phyloP scores from a whole-genome alignment of 192 early-diverging fungal genomes.

The Rhizoclosmatium sp. region DNA sequence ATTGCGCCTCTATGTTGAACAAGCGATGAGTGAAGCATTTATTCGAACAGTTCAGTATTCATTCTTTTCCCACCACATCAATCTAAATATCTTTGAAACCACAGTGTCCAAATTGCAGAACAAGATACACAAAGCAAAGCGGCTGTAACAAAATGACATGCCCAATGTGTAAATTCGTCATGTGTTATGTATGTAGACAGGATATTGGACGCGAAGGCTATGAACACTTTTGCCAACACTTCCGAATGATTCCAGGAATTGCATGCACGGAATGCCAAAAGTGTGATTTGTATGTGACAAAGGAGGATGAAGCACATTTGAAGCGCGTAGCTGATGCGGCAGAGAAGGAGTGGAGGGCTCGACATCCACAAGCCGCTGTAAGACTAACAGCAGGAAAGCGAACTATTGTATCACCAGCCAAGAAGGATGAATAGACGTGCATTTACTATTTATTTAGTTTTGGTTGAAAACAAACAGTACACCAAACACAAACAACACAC shows the following conservation, averaged over 20 bases:
- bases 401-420: too few relatives aligned
- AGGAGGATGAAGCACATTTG: constrained; percentile 55
- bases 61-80: not conserved
- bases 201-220: constrained; percentile 64
- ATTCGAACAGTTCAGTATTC: constrained; percentile 64
- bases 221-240: constrained; percentile 70
- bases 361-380: constrained; percentile 28
- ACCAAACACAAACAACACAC: not conserved
- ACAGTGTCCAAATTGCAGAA: constrained; percentile 63
- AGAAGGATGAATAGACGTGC: too few relatives aligned
- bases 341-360: constrained; percentile 46
- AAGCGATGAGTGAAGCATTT: constrained; percentile 66
- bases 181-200: constrained; percentile 72
- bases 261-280: constrained; percentile 57
- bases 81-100: constrained; percentile 10
- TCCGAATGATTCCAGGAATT: constrained; percentile 56
- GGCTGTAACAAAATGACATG: constrained; percentile 75
- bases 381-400: not conserved
- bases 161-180: constrained; percentile 60
- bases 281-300: constrained; percentile 66
- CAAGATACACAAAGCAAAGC: constrained; percentile 63
- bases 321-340: constrained; percentile 56
- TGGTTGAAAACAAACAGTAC: not conserved
- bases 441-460: not conserved
- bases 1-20: constrained; percentile 64